Conservation (phyloP, 306 rosid species). For the Rosa rugosa region DNA sequence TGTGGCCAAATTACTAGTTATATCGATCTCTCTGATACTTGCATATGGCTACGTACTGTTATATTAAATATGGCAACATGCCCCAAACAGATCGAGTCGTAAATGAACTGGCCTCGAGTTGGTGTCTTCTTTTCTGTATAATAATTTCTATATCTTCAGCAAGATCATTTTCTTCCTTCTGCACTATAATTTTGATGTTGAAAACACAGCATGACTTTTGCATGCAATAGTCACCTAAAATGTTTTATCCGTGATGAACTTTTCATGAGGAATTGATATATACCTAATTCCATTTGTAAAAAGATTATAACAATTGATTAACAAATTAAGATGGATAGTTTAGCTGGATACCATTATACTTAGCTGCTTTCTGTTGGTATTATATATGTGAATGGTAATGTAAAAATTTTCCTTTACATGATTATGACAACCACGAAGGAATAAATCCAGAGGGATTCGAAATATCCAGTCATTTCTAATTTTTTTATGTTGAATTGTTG, state of each 20-base stretch:
- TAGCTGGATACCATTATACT: conserved; percentile 18
- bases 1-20: background rate
- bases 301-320: background rate
- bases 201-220: background rate
- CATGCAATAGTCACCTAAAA: background rate
- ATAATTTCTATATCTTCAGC: background rate
- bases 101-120: conserved; percentile 8
- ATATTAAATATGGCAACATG: background rate
- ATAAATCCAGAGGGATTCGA: conserved; percentile 36
- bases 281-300: background rate
- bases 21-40: background rate
- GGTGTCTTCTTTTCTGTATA: background rate
- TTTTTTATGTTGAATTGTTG: background rate
- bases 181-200: background rate
- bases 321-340: conserved; percentile 4
- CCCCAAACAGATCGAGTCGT: background rate
- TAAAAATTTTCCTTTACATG: conserved; percentile 27
- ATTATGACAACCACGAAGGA: conserved; percentile 48
- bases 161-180: background rate
- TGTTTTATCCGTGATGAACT: background rate
- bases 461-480: conserved; percentile 16
- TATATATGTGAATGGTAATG: conserved; percentile 8
- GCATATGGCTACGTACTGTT: background rate
- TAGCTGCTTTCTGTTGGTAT: conserved; percentile 7
- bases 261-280: conserved; percentile 1